Conservation (phyloP, 1,139 yeast genomes). For the Lodderomyces margitis region DNA sequence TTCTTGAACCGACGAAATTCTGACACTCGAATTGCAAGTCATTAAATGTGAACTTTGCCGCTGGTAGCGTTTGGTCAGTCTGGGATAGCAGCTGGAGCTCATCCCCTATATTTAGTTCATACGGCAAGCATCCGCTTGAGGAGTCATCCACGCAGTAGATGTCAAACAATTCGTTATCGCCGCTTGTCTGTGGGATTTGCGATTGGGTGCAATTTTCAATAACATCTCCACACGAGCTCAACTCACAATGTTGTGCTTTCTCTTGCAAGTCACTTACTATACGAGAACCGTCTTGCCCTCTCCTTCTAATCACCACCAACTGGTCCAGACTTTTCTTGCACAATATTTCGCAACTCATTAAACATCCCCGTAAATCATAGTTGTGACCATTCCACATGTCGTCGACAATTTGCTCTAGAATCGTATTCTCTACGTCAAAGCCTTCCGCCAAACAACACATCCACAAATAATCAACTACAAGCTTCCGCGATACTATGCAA, state of each 20-base stretch:
- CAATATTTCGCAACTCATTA: constrained; percentile 57
- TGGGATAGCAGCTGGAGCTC: constrained; percentile 6
- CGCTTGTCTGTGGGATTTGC: constrained; percentile 31
- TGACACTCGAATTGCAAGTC: constrained; percentile 16
- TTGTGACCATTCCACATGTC: constrained; percentile 21
- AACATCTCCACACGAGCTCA: constrained; percentile 40
- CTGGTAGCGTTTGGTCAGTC: constrained; percentile 7
- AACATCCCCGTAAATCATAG: constrained; percentile 54
- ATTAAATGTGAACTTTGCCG: constrained; percentile 15
- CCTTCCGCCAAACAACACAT: constrained; percentile 40
- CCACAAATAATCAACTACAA: constrained; percentile 36
- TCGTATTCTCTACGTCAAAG: constrained; percentile 30
- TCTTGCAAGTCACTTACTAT: constrained; percentile 10
- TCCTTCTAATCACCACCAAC: neutral
- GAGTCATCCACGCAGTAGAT: constrained; percentile 29
- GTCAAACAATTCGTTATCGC: constrained; percentile 39
- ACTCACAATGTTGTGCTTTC: constrained; percentile 25
- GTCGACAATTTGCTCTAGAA: constrained; percentile 33
- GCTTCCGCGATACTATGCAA: constrained; percentile 20
- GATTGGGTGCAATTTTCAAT: constrained; percentile 34
- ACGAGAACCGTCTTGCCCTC: too few species aligned
- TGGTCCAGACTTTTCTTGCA: constrained; percentile 31
- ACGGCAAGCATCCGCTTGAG: constrained; percentile 25
- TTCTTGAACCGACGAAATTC: constrained; percentile 27
- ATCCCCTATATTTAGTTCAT: constrained; percentile 38